Evolutionary conservation across 2,329 filamentous ascomycete species (phyloP), one percentile per base, ranked within the genome.

Genomic region (Aureobasidium namibiae): DNA sequence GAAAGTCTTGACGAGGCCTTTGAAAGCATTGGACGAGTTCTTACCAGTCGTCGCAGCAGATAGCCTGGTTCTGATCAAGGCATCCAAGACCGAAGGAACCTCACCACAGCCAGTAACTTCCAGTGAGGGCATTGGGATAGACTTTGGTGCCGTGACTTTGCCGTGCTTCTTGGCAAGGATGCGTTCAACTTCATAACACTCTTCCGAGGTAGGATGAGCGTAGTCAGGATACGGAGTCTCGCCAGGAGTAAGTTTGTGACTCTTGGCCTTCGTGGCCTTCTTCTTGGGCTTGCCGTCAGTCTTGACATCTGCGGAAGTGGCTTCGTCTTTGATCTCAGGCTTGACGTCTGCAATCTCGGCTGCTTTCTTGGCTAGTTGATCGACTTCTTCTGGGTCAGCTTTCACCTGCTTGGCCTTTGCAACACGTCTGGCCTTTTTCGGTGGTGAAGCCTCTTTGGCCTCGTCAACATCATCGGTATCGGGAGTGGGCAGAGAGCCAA

Each of bases 31-130:
- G 21, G 83, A 83, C 0, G 88, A 85, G 44, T 87, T 86, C 16
- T 70, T 76, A 49, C 77, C 76, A 0, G 79, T 81, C 0, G 84
- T 86, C 38, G 82, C 82, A 24, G 83, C 83, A 58, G 81, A 84
- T 9, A 87, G 76, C 2, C 82, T 74, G 0, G 84, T 87, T 8
- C 83, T 78, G 60, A 86, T 80, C 5, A 86, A 73, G 0, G 84
- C 83, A 67, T 87, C 84, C 2, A 86, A 76, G 0, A 87, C 82
- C 2, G 81, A 84, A 0, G 83, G 84, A 1, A 85, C 83, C 68
- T 86, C 83, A 34, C 84, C 84, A 63, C 84, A 87, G 18, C 90
- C 90, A 13, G 90, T 84, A 3, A 89, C 79, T 8, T 83, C 83
- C 6, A 88, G 76, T 5, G 88, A 89, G 0, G 89, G 87, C 4